Evolutionary conservation across 768 basidiomycete genomes (phyloP), one percentile per base, ranked within the genome.

Genomic region (Leucocoprinus sp.): DNA sequence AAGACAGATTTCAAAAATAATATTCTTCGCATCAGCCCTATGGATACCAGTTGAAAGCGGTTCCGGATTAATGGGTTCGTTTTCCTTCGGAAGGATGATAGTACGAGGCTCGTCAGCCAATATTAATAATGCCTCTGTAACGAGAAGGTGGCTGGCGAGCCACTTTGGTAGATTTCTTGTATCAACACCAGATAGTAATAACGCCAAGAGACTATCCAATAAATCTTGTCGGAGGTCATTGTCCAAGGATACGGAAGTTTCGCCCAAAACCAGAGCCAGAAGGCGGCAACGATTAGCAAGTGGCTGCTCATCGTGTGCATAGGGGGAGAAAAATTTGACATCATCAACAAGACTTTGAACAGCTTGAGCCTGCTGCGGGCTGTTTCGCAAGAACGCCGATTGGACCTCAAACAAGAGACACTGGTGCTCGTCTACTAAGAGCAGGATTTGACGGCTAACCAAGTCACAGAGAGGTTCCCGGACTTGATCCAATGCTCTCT

Each of bases 401-500:
- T 85, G 80, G 28, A 96, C 74, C 58, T 96, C 92, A 57, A 93
- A 96, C 33, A 96, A 79, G 44, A 98, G 75, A 6, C 84, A 82
- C 2, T 86, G 80, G 55, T 93, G 84, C 51, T 87, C 80, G 57
- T 96, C 93, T 37, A 95, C 81, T 23, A 99, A 74, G 8, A 69
- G 64, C 45, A 99, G 66, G 0, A 90, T 84, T 36, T 79, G 80
- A 14, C 71, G 68, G 37, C 84, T 76, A 50, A 98, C 70, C 17
- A 68, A 69, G 7, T 71, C 68, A 51, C 80, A 78, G 27, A 93
- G 60, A 22, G 78, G 69, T 44, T 85, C 79, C 14, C 93, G 74
- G 15, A 71, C 69, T 23, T 69, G 71, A 38, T 84, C 74, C 43
- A 97, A 65, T 46, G 82, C 78, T 41, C 72, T 71, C 49, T 72